These are phyloP conservation scores for Backusella morwellensis DNA, from an alignment of 192 early-diverging fungal species.

Conservation along the genomic window DNA sequence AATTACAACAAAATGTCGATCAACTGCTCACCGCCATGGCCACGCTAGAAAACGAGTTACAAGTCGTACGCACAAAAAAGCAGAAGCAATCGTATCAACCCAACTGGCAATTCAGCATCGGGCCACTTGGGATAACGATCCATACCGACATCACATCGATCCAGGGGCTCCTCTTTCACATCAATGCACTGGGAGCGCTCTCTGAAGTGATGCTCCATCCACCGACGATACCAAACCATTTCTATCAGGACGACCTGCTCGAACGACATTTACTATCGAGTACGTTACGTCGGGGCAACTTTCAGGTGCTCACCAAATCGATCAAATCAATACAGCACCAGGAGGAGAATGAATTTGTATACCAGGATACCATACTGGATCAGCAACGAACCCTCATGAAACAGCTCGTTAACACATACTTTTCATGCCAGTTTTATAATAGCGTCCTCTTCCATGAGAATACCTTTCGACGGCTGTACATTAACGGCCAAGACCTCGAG, in stretches of 20 bases:
- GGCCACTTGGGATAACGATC: background rate
- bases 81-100: background rate
- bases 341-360: background rate
- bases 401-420: background rate
- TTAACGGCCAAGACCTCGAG: background rate
- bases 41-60: conserved; percentile 1
- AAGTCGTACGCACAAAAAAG: background rate
- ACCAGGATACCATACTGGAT: background rate
- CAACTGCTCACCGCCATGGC: background rate
- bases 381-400: background rate
- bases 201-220: background rate
- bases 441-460: background rate
- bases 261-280: background rate
- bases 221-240: background rate
- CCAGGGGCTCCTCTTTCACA: background rate
- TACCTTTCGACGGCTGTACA: conserved; percentile 13
- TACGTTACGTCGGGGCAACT: background rate
- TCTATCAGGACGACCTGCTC: background rate
- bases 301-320: background rate
- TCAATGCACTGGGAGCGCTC: background rate
- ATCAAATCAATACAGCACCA: background rate
- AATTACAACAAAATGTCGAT: background rate
- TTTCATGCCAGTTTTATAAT: background rate
- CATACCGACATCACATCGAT: conserved; percentile 1
- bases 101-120: background rate